Percentiles rank a stretch among this genome's conserved stretches.
Conservation (phyloP, 2,329 filamentous ascomycete genomes). For the Cladosporium oxysporum region DNA sequence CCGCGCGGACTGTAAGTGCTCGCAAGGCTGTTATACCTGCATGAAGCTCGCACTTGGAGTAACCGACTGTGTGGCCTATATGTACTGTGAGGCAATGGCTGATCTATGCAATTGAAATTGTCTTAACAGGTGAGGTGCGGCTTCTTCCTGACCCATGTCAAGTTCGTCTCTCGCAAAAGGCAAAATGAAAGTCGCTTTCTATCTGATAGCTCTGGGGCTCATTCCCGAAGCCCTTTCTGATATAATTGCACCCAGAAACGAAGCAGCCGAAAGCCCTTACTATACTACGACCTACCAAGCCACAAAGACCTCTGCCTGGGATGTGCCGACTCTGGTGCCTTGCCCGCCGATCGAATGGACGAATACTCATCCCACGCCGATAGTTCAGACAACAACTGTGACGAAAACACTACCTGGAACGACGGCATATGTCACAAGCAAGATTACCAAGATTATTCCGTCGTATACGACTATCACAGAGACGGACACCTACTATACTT, state of each 20-base stretch:
- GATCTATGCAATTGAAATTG: neutral
- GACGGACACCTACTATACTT: constrained; percentile 14
- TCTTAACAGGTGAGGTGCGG: neutral
- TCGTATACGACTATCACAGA: constrained; percentile 18
- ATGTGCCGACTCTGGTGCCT: neutral
- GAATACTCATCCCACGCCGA: constrained; percentile 14
- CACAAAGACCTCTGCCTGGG: neutral
- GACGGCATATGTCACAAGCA: constrained; percentile 3
- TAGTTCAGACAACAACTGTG: neutral
- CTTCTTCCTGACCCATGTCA: neutral
- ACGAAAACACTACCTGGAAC: neutral
- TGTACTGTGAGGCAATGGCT: constrained; percentile 3
- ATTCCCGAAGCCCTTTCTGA: neutral
- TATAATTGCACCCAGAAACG: neutral
- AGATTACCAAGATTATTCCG: constrained; percentile 16
- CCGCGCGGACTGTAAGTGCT: neutral
- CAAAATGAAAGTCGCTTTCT: neutral
- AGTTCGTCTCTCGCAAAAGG: neutral
- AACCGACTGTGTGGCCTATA: neutral
- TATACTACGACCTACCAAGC: neutral
- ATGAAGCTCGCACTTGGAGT: neutral
- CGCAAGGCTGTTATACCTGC: neutral
- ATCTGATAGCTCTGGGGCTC: neutral
- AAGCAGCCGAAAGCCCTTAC: neutral
- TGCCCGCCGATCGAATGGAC: constrained; percentile 17